phyloP scores from a whole-genome alignment of 176 grass and related monocot genomes.

The Alopecurus myosuroides region DNA sequence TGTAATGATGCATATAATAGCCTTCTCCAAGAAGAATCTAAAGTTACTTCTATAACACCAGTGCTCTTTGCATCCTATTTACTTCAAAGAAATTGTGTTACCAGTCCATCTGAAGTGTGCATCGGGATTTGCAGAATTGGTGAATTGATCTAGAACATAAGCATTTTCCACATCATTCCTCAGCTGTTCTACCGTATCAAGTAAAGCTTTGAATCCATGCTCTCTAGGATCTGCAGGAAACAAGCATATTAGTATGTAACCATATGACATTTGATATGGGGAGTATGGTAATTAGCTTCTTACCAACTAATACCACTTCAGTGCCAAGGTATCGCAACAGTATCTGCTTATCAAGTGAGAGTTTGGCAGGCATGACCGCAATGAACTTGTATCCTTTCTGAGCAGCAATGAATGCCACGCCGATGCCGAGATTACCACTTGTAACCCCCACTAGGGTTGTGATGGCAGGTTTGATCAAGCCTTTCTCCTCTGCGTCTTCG shows the following conservation, averaged over 20 bases:
- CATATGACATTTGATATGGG: background rate
- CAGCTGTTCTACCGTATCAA: slow-evolving; percentile 58
- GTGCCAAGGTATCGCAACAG: slow-evolving; percentile 67
- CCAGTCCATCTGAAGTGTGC: slow-evolving; percentile 79
- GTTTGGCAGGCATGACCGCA: slow-evolving; percentile 55
- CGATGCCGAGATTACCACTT: slow-evolving; percentile 75
- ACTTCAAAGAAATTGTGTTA: slow-evolving; percentile 27
- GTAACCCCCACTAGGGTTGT: slow-evolving; percentile 57
- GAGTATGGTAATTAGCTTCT: background rate
- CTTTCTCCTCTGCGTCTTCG: slow-evolving; percentile 90
- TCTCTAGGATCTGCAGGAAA: slow-evolving; percentile 58
- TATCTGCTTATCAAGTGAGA: slow-evolving; percentile 66
- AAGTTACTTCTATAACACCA: background rate
- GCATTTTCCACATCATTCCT: slow-evolving; percentile 53
- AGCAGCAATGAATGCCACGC: slow-evolving; percentile 47
- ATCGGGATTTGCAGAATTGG: slow-evolving; percentile 69
- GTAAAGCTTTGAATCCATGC: slow-evolving; percentile 51
- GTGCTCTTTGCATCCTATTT: background rate
- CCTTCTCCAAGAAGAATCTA: background rate
- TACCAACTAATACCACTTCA: slow-evolving; percentile 75
- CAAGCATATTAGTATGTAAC: background rate
- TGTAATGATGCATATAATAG: background rate
- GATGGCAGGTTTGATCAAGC: slow-evolving; percentile 59
- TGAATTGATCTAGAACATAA: slow-evolving; percentile 68
- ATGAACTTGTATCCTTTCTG: slow-evolving; percentile 81